Evolutionary conservation across 2,329 filamentous ascomycete genomes (phyloP), one percentile per base, ranked within the genome.

Genomic region (Epichloe gansuensis): DNA sequence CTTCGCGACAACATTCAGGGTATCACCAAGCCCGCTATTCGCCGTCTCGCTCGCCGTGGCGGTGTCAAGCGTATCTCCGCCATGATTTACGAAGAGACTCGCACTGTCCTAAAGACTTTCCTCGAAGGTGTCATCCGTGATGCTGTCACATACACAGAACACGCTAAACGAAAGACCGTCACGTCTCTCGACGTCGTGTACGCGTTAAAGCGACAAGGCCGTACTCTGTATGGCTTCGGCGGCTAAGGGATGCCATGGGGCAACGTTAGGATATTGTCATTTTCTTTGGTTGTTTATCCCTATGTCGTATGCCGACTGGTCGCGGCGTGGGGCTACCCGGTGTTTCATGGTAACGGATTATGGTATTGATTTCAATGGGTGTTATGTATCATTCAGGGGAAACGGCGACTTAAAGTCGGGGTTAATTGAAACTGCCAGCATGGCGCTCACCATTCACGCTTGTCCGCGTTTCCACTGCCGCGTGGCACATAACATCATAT

Each of bases 1-100:
- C 82, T 96, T 74, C 89, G 91, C 76, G 91, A 95, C 86, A 96
- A 95, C 86, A 96, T 96, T 70, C 91, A 95, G 79, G 91, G 91
- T 77, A 96, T 96, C 72, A 96, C 91, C 69, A 96, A 96, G 86
- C 91, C 91, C 67, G 91, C 91, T 66, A 96, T 96, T 75, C 86
- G 91, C 68, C 91, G 91, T 91, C 90, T 96, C 71, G 91, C 91
- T 61, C 91, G 91, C 77, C 90, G 91, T 93, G 91, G 91, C 75
- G 91, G 91, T 91, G 91, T 96, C 81, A 96, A 96, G 88, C 91
- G 91, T 95, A 96, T 96, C 69, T 95, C 90, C 67, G 91, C 91
- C 72, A 94, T 87, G 82, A 87, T 87, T 72, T 87, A 87, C 76
- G 83, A 86, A 71, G 83, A 87, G 76, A 87, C 83, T 58, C 83